Evolutionary conservation across 257 asterid genomes (phyloP).

Genomic region (Rhazya stricta): DNA sequence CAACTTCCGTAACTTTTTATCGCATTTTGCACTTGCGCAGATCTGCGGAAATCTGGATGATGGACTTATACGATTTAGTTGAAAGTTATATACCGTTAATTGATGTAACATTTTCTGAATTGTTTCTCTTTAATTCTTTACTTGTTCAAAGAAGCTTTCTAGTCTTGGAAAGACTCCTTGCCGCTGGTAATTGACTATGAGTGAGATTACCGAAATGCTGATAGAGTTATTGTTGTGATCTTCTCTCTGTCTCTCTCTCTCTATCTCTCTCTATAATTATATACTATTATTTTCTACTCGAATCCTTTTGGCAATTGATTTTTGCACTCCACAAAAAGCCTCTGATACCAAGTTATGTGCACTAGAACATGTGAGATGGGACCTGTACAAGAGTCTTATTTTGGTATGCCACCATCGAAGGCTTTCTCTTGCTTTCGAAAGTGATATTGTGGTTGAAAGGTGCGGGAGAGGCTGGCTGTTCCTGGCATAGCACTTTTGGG

Average conservation of each 20-base stretch:
- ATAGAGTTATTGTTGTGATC: not conserved
- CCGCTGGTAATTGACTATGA: not conserved
- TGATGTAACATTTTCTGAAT: not conserved
- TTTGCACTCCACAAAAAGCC: not conserved
- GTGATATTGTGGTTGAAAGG: not conserved
- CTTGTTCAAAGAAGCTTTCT: not conserved
- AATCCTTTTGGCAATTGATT: not conserved
- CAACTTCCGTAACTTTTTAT: not conserved
- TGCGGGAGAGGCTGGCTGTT: not conserved
- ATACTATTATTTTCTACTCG: too few species aligned
- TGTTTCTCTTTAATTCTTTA: not conserved
- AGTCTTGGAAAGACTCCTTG: not conserved
- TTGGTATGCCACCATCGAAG: not conserved
- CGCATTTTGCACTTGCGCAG: not conserved
- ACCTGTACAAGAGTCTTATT: not conserved
- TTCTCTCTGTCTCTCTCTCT: not conserved
- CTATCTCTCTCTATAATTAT: too few species aligned
- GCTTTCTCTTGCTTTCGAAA: not conserved
- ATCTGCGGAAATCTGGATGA: not conserved
- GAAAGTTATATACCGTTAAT: slow-evolving; percentile 3
- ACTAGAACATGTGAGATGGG: not conserved
- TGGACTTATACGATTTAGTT: not conserved
- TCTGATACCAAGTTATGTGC: not conserved
- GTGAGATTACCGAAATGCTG: not conserved
- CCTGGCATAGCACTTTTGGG: slow-evolving; percentile 7